A percentile compares a stretch with the other conserved stretches of the same genome.
Evolutionary conservation across 345 rosid genomes (phyloP).

Genomic region (Capsella bursapastoris): DNA sequence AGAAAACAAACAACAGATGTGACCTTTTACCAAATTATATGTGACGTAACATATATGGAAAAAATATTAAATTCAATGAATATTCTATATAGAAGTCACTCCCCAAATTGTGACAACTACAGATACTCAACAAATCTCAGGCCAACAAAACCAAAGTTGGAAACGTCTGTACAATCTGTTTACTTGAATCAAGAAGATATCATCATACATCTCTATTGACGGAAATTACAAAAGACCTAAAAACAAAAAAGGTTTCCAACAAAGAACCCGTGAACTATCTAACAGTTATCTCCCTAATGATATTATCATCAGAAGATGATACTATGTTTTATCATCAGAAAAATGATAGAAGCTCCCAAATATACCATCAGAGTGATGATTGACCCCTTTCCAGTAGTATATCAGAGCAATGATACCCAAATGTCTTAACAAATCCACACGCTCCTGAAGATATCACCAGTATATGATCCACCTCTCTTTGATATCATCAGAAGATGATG

Average conservation of each 20-base stretch:
- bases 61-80: neutral
- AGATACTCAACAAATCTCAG: neutral
- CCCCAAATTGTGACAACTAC: conserved; percentile 7
- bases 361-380: conserved; percentile 41
- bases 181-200: conserved; percentile 14
- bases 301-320: conserved; percentile 38
- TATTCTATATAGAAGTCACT: neutral
- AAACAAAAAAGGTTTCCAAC: conserved; percentile 19
- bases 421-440: conserved; percentile 16
- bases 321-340: conserved; percentile 30
- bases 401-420: conserved; percentile 35
- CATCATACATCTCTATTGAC: conserved; percentile 18
- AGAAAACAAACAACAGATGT: conserved; percentile 37
- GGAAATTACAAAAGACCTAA: conserved; percentile 10
- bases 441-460: conserved; percentile 38
- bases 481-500: conserved; percentile 47
- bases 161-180: conserved; percentile 25
- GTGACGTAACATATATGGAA: conserved; percentile 1
- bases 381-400: conserved; percentile 19
- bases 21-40: conserved; percentile 5
- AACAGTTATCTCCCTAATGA: conserved; percentile 21
- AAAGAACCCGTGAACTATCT: conserved; percentile 20
- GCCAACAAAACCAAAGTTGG: conserved; percentile 2
- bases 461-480: conserved; percentile 34
- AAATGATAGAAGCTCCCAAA: conserved; percentile 35